phyloP scores from a whole-genome alignment of 2,329 filamentous ascomycete species.

The Laburnicola sp. region DNA sequence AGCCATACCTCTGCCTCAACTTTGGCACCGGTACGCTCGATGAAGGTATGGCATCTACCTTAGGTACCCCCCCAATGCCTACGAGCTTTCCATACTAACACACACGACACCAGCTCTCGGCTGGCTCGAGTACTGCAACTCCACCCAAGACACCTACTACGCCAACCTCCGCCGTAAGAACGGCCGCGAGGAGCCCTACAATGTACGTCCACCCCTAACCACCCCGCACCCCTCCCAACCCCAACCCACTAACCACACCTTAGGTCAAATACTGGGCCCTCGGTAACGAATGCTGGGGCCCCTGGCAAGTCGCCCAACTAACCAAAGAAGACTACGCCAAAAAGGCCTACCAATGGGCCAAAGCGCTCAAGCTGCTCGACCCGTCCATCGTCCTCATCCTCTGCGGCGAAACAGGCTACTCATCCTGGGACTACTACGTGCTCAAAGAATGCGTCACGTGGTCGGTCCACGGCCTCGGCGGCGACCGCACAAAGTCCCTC shows the following conservation, averaged over 20 bases:
- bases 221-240: neutral
- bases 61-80: neutral
- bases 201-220: slow-evolving; percentile 44
- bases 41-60: slow-evolving; percentile 50
- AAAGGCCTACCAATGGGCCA: slow-evolving; percentile 71
- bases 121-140: slow-evolving; percentile 89
- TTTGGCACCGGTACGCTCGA: slow-evolving; percentile 70
- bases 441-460: slow-evolving; percentile 67
- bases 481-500: slow-evolving; percentile 52
- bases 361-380: slow-evolving; percentile 71
- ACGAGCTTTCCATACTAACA: neutral
- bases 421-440: slow-evolving; percentile 73
- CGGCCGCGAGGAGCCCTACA: slow-evolving; percentile 75
- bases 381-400: slow-evolving; percentile 70
- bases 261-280: slow-evolving; percentile 80
- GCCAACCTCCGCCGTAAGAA: slow-evolving; percentile 77
- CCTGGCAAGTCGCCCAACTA: slow-evolving; percentile 69
- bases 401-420: slow-evolving; percentile 71
- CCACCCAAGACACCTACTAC: slow-evolving; percentile 74
- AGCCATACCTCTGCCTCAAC: slow-evolving; percentile 80
- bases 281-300: slow-evolving; percentile 73
- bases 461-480: slow-evolving; percentile 55
- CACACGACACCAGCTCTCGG: slow-evolving; percentile 56
- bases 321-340: slow-evolving; percentile 71
- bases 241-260: slow-evolving; percentile 4